Evolutionary conservation across 2,329 filamentous ascomycete genomes (phyloP).

Genomic region (Bertia moriformis): DNA sequence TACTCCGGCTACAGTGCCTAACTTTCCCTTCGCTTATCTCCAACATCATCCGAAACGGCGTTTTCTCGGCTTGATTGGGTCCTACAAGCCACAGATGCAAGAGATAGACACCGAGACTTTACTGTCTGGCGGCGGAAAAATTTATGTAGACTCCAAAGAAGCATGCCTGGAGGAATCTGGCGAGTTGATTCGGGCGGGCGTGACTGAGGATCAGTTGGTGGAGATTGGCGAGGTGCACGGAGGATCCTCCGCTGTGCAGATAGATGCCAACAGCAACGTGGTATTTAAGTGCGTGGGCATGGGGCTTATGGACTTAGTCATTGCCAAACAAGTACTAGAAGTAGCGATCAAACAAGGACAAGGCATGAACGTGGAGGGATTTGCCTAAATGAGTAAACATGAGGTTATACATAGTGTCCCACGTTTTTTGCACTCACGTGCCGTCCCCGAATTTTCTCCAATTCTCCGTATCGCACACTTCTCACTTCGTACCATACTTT

Average conservation of each 20-base stretch:
- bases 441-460: too few species aligned
- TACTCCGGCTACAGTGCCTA: slow-evolving; percentile 25
- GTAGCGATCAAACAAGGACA: not conserved
- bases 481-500: too few species aligned
- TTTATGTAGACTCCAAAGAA: slow-evolving; percentile 13
- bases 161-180: slow-evolving; percentile 28
- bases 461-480: too few species aligned
- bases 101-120: slow-evolving; percentile 28
- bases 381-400: too few species aligned
- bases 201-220: slow-evolving; percentile 18
- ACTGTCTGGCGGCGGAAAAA: slow-evolving; percentile 11
- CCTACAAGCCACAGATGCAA: slow-evolving; percentile 20
- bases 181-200: slow-evolving; percentile 23
- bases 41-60: slow-evolving; percentile 7
- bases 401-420: too few species aligned
- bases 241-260: not conserved
- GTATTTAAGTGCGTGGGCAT: not conserved
- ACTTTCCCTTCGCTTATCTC: slow-evolving; percentile 23
- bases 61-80: not conserved
- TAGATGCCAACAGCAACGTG: not conserved
- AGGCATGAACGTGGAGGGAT: not conserved
- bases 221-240: slow-evolving; percentile 22
- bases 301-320: not conserved
- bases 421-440: too few species aligned
- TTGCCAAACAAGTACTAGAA: not conserved